These are phyloP conservation scores for Aspergillus proliferans DNA, from an alignment of 2,329 filamentous ascomycete species.

Conservation along the genomic window DNA sequence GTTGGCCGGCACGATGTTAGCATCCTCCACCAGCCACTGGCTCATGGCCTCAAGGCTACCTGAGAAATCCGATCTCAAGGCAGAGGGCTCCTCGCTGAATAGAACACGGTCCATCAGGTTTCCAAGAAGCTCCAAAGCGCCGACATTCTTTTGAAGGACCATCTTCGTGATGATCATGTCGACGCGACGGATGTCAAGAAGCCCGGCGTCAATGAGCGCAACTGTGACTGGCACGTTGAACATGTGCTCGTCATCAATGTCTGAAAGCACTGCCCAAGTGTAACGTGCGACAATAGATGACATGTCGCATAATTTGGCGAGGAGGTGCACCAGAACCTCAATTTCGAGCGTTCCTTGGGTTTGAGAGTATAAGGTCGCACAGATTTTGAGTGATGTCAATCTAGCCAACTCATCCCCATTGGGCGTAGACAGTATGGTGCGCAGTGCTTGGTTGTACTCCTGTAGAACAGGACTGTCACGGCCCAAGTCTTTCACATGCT, in stretches of 20 bases:
- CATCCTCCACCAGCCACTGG: constrained; percentile 71
- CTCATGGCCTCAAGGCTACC: constrained; percentile 75
- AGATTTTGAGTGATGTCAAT: constrained; percentile 51
- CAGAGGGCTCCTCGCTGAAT: constrained; percentile 68
- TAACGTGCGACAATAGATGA: constrained; percentile 53
- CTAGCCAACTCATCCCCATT: constrained; percentile 53
- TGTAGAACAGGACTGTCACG: constrained; percentile 51
- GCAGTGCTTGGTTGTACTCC: constrained; percentile 53
- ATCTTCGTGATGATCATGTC: constrained; percentile 68
- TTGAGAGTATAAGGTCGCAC: constrained; percentile 51
- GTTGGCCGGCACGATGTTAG: constrained; percentile 58
- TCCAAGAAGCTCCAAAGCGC: constrained; percentile 72
- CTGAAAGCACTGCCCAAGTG: constrained; percentile 43
- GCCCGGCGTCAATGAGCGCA: constrained; percentile 52
- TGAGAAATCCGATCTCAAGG: constrained; percentile 78
- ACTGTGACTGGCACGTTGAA: constrained; percentile 58
- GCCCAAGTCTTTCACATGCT: constrained; percentile 52
- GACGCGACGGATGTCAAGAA: constrained; percentile 59
- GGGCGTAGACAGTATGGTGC: constrained; percentile 47
- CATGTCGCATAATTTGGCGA: constrained; percentile 56
- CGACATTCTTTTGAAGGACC: constrained; percentile 62
- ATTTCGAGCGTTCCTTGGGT: constrained; percentile 52
- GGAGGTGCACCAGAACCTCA: constrained; percentile 56
- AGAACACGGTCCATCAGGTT: constrained; percentile 72
- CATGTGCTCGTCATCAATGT: constrained; percentile 54